These are phyloP conservation scores for Trichocomaceae sp. DNA, from an alignment of 2,329 filamentous ascomycete species.

Conservation along the genomic window DNA sequence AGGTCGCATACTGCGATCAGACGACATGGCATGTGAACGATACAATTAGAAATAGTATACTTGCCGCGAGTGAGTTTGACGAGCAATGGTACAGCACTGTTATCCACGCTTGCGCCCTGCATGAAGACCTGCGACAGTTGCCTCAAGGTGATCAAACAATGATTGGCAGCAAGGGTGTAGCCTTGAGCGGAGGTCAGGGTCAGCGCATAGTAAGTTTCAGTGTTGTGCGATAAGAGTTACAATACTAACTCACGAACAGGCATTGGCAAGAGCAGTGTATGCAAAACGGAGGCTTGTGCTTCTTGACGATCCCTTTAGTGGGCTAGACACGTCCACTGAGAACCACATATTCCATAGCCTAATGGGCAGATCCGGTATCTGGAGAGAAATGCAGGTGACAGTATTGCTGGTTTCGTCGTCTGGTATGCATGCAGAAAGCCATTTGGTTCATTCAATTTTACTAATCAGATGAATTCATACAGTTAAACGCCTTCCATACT, in stretches of 20 bases:
- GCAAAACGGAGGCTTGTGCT: constrained; percentile 23
- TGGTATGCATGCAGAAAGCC: constrained; percentile 5
- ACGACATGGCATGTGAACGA: constrained; percentile 27
- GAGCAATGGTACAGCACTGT: constrained; percentile 25
- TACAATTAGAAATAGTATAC: constrained; percentile 27
- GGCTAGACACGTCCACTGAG: constrained; percentile 15
- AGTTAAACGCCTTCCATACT: constrained; percentile 37
- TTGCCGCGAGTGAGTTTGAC: constrained; percentile 23
- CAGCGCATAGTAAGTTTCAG: constrained; percentile 41
- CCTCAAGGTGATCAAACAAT: constrained; percentile 40
- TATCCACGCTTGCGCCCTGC: constrained; percentile 25
- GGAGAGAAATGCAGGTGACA: constrained; percentile 11
- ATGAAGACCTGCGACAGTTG: constrained; percentile 35
- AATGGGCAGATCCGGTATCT: constrained; percentile 14
- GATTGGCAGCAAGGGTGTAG: constrained; percentile 47
- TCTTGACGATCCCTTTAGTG: constrained; percentile 15
- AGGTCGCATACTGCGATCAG: constrained; percentile 37
- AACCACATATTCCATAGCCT: constrained; percentile 16
- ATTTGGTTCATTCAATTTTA: background rate
- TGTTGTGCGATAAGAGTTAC: background rate
- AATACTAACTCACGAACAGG: constrained; percentile 6
- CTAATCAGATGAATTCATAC: background rate
- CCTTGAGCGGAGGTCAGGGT: constrained; percentile 49
- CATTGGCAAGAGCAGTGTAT: constrained; percentile 44
- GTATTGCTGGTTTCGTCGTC: constrained; percentile 14